Conservation (phyloP, 441 rosid genomes). For the Aquilaria agallochum region DNA sequence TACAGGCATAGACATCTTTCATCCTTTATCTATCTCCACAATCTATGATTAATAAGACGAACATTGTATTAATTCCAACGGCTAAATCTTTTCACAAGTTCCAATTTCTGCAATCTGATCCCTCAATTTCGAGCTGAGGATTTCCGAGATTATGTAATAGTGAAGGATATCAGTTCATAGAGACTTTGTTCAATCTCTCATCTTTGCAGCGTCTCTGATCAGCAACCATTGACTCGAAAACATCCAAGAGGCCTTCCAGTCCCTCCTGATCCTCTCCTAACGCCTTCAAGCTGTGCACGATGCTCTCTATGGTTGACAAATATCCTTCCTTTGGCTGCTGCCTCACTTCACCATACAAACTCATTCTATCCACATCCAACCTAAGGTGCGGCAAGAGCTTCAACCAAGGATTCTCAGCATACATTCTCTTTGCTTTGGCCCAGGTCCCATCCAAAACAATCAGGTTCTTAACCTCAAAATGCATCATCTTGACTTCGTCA, state of each 20-base stretch:
- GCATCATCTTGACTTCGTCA: constrained; percentile 36
- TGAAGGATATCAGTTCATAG: constrained; percentile 8
- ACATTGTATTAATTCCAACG: too few relatives aligned
- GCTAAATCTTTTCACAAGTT: too few relatives aligned
- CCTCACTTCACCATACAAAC: constrained; percentile 73
- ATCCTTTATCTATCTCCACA: too few relatives aligned
- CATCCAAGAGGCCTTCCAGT: constrained; percentile 65
- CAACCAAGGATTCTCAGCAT: constrained; percentile 89
- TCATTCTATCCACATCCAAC: constrained; percentile 50
- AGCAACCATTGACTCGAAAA: constrained; percentile 73
- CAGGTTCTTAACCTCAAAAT: constrained; percentile 53
- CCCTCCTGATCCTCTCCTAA: constrained; percentile 42
- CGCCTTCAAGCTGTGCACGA: constrained; percentile 62
- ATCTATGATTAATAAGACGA: too few relatives aligned
- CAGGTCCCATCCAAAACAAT: constrained; percentile 86
- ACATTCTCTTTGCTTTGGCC: constrained; percentile 77
- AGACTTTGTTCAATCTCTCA: constrained; percentile 41
- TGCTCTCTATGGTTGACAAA: constrained; percentile 84
- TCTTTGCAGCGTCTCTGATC: constrained; percentile 73
- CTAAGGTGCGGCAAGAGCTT: constrained; percentile 72
- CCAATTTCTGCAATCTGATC: too few relatives aligned
- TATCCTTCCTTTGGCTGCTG: constrained; percentile 73
- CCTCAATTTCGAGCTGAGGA: too few relatives aligned
- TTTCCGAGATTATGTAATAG: background rate
- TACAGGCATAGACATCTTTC: too few relatives aligned